Evolutionary conservation across 768 basidiomycete genomes (phyloP).

Genomic region (Mycena amicta): DNA sequence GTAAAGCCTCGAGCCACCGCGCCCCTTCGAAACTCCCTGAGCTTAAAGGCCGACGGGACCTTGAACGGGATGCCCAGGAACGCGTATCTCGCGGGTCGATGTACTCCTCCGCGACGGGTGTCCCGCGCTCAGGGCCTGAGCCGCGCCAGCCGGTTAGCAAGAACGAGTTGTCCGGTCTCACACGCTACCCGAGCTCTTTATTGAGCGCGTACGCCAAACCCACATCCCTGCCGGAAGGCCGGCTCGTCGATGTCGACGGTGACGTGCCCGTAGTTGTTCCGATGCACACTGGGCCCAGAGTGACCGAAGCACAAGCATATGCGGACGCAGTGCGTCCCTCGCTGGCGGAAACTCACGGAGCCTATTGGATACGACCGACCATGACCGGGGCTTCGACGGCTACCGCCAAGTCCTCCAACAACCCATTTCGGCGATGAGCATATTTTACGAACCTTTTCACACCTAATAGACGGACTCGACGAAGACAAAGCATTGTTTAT

Average conservation of each 20-base stretch:
- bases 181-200: constrained; percentile 32
- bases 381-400: constrained; percentile 50
- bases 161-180: constrained; percentile 20
- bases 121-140: constrained; percentile 61
- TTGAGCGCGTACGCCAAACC: constrained; percentile 48
- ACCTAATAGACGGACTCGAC: too few relatives aligned
- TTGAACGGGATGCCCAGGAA: constrained; percentile 28
- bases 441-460: too few relatives aligned
- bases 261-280: constrained; percentile 21
- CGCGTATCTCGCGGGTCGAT: constrained; percentile 51
- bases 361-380: constrained; percentile 45
- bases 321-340: constrained; percentile 48
- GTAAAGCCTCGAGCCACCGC: constrained; percentile 28
- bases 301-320: constrained; percentile 65
- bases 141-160: constrained; percentile 72
- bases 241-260: constrained; percentile 27
- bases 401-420: constrained; percentile 51
- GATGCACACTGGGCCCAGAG: constrained; percentile 28
- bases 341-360: constrained; percentile 33
- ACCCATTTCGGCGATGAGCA: constrained; percentile 55
- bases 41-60: too few relatives aligned
- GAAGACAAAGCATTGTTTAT: too few relatives aligned
- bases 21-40: constrained; percentile 48
- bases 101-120: constrained; percentile 72
- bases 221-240: constrained; percentile 38